Base-by-base conservation (phyloP, 1,139 yeast species). In the Pichia sp. region DNA sequence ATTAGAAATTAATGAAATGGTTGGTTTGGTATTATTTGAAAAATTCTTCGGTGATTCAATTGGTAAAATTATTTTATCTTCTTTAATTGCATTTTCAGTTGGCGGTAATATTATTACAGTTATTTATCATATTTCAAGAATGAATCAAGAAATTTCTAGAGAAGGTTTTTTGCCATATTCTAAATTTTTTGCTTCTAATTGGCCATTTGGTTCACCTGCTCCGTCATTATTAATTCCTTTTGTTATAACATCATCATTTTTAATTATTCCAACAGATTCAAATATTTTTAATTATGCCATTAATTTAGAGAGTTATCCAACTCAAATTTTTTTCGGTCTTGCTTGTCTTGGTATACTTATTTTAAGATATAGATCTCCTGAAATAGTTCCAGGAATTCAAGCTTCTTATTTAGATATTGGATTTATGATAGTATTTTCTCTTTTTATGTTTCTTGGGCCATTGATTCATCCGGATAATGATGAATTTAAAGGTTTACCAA, bases 81-180 rank as follows among this genome's bases (percentile, higher is more conserved):
- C 76, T 31, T 67, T 80, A 0, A 71, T 78, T 33, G 81, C 83
- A 0, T 51, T 76, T 24, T 75, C 80, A 48, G 76, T 83, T 6
- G 83, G 78, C 1, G 81, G 83, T 6, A 79, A 79, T 50, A 71
- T 78, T 3, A 69, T 78, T 51, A 80, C 77, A 24, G 82, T 78
- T 7, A 62, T 77, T n/a, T 79, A 75, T 55, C 74, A 80, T 12
- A 70, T 76, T 16, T 75, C 82, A 1, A 63, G 83, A 50, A 70
- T 76, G 56, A 74, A 76, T 51, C 84, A 78, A 56, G 83, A 76
- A 57, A 76, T 76, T 3, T 77, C 78, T 51, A 61, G 82, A 30
- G 83, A 78, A 53, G 84, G 84, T 0, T 76, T 70, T 52, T 59
- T 79, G 32, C 84, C 84, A 4, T 71, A 66, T 40, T 74, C 81